These are phyloP conservation scores for Eugenia klotzschiana DNA, from an alignment of 441 rosid genomes.

Conservation along the genomic window DNA sequence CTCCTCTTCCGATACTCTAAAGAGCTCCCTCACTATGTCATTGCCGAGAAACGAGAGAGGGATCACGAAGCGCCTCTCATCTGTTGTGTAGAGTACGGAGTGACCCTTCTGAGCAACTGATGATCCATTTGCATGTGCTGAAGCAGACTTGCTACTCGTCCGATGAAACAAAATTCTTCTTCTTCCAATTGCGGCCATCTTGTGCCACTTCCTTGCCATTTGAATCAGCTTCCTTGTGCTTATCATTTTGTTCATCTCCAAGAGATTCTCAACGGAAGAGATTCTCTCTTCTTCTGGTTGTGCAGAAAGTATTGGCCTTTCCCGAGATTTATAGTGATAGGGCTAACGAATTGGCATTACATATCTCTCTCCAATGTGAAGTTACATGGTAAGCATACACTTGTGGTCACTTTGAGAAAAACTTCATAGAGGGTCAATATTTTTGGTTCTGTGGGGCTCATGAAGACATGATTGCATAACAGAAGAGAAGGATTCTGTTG, in stretches of 20 bases:
- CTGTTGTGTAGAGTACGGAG: neutral
- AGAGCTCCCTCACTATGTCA: neutral
- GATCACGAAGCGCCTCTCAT: neutral
- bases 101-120: neutral
- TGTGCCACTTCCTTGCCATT: constrained; percentile 4
- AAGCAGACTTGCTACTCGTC: neutral
- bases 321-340: neutral
- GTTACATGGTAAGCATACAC: neutral
- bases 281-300: too few relatives aligned
- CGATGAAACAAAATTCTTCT: neutral
- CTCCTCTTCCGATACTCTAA: neutral
- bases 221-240: constrained; percentile 5
- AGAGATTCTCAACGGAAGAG: neutral
- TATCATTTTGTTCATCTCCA: neutral
- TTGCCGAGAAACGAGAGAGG: neutral
- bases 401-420: neutral
- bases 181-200: neutral
- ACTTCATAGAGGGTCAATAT: neutral
- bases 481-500: neutral
- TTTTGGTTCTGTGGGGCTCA: neutral
- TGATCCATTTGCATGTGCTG: neutral
- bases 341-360: neutral
- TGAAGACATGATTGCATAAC: neutral
- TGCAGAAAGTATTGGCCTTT: neutral
- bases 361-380: neutral